Evolutionary conservation across 176 grass and related monocot genomes (phyloP).

Genomic region (Otatea glauca): DNA sequence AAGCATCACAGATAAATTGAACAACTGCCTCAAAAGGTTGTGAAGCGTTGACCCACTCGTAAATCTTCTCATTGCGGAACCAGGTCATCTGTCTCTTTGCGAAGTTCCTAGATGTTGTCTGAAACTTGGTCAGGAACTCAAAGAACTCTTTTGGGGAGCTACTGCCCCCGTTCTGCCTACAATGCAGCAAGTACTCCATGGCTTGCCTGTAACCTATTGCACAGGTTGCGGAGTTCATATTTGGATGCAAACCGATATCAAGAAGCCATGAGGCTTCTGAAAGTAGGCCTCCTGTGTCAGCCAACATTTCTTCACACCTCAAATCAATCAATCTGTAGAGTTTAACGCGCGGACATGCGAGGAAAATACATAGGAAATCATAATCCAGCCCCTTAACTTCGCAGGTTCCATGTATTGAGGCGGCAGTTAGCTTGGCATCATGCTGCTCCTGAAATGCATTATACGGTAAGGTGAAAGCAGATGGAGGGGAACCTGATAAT

Average conservation of each 20-base stretch:
- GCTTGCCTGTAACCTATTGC: slow-evolving; percentile 86
- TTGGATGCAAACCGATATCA: slow-evolving; percentile 64
- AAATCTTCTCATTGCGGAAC: slow-evolving; percentile 81
- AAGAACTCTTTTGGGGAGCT: slow-evolving; percentile 62
- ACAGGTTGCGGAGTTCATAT: slow-evolving; percentile 65
- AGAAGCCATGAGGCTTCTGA: slow-evolving; percentile 85
- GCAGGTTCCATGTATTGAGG: background rate
- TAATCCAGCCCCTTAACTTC: slow-evolving; percentile 58
- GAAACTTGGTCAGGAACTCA: slow-evolving; percentile 65
- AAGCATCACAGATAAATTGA: slow-evolving; percentile 67
- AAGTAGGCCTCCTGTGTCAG: slow-evolving; percentile 66
- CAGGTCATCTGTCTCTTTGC: slow-evolving; percentile 84
- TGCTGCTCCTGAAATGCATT: slow-evolving; percentile 49
- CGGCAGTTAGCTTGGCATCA: background rate
- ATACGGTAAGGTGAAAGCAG: slow-evolving; percentile 64
- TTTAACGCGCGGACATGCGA: slow-evolving; percentile 51
- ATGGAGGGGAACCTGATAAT: slow-evolving; percentile 67
- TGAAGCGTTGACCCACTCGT: slow-evolving; percentile 71
- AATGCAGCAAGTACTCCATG: slow-evolving; percentile 77
- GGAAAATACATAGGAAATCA: slow-evolving; percentile 73
- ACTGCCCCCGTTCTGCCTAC: slow-evolving; percentile 63
- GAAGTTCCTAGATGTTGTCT: slow-evolving; percentile 74
- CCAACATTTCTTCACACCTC: slow-evolving; percentile 87
- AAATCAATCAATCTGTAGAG: slow-evolving; percentile 71
- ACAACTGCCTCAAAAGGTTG: slow-evolving; percentile 62